Percentiles rank a stretch among this genome's conserved stretches.
Conservation (phyloP, 805 yeast species). For the Kurtzmaniella fragi region DNA sequence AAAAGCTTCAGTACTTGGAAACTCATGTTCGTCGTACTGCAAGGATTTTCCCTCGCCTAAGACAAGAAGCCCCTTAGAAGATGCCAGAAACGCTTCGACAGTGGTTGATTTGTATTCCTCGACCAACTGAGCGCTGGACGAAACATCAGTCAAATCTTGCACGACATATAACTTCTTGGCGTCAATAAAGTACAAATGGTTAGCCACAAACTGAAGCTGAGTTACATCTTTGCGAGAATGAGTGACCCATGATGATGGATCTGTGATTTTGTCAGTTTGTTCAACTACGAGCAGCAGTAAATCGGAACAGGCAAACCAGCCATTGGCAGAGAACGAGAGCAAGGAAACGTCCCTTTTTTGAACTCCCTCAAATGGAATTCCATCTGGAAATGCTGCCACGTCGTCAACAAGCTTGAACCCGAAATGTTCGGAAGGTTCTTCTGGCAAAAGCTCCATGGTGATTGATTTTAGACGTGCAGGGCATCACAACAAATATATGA, state of each 20-base stretch:
- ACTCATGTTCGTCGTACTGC: no score
- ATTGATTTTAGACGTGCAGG: background rate
- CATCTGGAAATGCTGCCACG: conserved; percentile 15
- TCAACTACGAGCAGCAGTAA: conserved; percentile 21
- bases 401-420: conserved; percentile 33
- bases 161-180: conserved; percentile 11
- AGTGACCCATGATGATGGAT: conserved; percentile 1
- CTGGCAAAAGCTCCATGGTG: conserved; percentile 10
- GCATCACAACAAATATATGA: background rate
- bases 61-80: no score
- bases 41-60: no score
- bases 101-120: no score
- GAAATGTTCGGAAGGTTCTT: conserved; percentile 28
- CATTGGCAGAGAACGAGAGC: conserved; percentile 22
- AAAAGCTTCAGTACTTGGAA: conserved; percentile 4
- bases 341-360: conserved; percentile 13
- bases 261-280: conserved; percentile 13
- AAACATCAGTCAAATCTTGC: no score
- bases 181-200: conserved; percentile 23
- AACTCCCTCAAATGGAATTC: conserved; percentile 17
- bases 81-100: no score
- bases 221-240: conserved; percentile 6
- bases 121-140: no score
- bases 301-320: conserved; percentile 30
- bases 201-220: conserved; percentile 23